Evolutionary conservation across 176 grass and related monocot genomes (phyloP).

Genomic region (Oryza coarctata): DNA sequence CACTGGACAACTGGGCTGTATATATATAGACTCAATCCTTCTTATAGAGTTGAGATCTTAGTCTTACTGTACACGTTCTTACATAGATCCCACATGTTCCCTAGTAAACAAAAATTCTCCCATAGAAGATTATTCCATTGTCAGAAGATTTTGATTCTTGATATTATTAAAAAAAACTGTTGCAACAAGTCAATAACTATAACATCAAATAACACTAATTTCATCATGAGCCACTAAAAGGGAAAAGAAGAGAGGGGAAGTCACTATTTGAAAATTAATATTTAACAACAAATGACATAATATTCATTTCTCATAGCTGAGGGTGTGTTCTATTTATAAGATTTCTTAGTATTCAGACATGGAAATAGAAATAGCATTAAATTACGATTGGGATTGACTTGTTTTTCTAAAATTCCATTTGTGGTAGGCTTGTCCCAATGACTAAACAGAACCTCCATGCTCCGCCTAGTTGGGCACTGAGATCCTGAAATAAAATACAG

Average conservation of each 20-base stretch:
- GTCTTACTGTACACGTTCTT: too few relatives aligned
- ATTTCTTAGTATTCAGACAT: not conserved
- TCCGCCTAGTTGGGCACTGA: not conserved
- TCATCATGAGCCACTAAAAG: not conserved
- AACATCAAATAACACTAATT: not conserved
- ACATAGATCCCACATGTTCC: too few relatives aligned
- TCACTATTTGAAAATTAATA: not conserved
- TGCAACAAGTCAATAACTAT: not conserved
- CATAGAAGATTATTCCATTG: not conserved
- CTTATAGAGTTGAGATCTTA: too few relatives aligned
- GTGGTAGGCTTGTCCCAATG: not conserved
- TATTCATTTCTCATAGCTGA: not conserved
- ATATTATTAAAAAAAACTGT: not conserved
- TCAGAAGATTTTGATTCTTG: not conserved
- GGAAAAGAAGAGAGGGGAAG: not conserved
- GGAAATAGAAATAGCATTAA: not conserved
- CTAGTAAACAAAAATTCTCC: too few relatives aligned
- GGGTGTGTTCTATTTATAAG: not conserved
- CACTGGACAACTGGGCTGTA: too few relatives aligned
- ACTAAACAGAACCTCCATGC: not conserved
- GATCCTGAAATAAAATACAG: not conserved
- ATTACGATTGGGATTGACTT: not conserved
- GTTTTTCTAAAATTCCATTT: not conserved
- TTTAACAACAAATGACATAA: not conserved
- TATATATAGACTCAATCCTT: too few relatives aligned